phyloP scores from a whole-genome alignment of 1,284 basidiomycete species.

The Cutaneotrichosporon daszewskae region DNA sequence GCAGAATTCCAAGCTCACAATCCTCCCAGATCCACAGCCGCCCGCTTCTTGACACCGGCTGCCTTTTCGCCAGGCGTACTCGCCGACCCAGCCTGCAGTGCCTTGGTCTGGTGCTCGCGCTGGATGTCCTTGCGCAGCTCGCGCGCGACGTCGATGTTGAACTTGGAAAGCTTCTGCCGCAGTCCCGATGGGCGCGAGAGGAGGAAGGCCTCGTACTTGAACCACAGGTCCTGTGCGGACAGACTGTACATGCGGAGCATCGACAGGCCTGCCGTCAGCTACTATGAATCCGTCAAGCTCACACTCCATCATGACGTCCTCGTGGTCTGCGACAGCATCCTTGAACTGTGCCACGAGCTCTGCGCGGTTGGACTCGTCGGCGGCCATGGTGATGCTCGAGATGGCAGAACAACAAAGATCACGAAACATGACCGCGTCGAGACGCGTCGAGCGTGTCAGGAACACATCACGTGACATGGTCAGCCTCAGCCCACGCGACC shows the following conservation, averaged over 20 bases:
- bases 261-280: constrained; percentile 36
- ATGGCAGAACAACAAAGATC: neutral
- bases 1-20: constrained; percentile 23
- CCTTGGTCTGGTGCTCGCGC: constrained; percentile 38
- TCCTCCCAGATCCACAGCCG: constrained; percentile 37
- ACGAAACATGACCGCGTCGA: constrained; percentile 3
- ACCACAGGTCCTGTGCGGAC: constrained; percentile 44
- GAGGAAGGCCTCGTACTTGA: constrained; percentile 50
- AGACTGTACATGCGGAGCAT: constrained; percentile 44
- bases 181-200: constrained; percentile 43
- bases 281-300: neutral
- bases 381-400: constrained; percentile 19
- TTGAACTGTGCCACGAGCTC: constrained; percentile 36
- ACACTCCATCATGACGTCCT: constrained; percentile 45
- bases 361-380: constrained; percentile 19
- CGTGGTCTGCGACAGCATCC: constrained; percentile 29
- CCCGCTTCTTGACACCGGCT: constrained; percentile 27
- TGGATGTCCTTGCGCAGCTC: constrained; percentile 47
- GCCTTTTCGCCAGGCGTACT: constrained; percentile 14
- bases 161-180: constrained; percentile 34
- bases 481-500: too few relatives aligned
- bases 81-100: constrained; percentile 15
- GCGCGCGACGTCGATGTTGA: constrained; percentile 41
- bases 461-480: neutral
- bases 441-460: neutral